Evolutionary conservation across 2,329 filamentous ascomycete genomes (phyloP).

Genomic region (Chrysoporthe austroafricana): DNA sequence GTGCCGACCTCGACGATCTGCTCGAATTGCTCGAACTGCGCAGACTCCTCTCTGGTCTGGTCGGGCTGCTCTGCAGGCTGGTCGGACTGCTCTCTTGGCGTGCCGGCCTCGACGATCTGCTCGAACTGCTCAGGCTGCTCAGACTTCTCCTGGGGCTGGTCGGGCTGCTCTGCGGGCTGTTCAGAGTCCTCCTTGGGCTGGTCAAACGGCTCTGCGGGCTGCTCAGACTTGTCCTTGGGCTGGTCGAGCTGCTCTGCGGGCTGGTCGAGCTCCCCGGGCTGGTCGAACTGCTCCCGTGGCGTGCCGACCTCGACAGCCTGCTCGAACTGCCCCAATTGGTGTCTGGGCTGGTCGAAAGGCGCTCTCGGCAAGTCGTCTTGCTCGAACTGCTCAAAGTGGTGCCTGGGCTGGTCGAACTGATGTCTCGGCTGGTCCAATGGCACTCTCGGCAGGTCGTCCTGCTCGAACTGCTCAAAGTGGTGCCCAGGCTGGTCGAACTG

Average conservation of each 20-base stretch:
- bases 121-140: slow-evolving; percentile 29
- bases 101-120: slow-evolving; percentile 32
- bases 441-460: too few species aligned
- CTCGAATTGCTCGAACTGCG: slow-evolving; percentile 29
- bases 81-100: not conserved
- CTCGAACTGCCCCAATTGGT: slow-evolving; percentile 29
- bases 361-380: slow-evolving; percentile 22
- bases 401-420: too few species aligned
- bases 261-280: too few species aligned
- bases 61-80: too few species aligned
- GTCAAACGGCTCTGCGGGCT: slow-evolving; percentile 28
- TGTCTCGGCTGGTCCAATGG: slow-evolving; percentile 31
- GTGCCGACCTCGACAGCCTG: slow-evolving; percentile 32
- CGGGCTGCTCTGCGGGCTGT: too few species aligned
- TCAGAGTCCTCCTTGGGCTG: slow-evolving; percentile 12
- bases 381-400: slow-evolving; percentile 29
- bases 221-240: too few species aligned
- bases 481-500: too few species aligned
- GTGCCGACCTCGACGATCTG: slow-evolving; percentile 32
- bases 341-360: too few species aligned
- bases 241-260: too few species aligned
- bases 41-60: too few species aligned
- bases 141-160: too few species aligned
- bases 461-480: too few species aligned
- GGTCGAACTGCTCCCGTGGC: not conserved